These are phyloP conservation scores for Populus simonii DNA, from an alignment of 345 rosid genomes.

Conservation along the genomic window DNA sequence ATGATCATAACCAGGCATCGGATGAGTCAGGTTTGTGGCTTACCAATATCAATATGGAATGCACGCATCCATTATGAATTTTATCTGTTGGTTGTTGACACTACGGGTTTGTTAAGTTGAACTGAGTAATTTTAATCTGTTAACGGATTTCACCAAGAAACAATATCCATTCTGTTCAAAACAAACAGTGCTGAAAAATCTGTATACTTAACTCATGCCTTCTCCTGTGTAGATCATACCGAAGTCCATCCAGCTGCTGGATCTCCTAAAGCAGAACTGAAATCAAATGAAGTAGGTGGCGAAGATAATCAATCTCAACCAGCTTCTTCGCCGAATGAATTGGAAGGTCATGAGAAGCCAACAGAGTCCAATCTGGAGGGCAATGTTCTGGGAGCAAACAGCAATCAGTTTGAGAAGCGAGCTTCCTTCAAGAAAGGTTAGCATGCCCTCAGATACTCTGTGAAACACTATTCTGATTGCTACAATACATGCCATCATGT, in stretches of 20 bases:
- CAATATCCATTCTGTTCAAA: background rate
- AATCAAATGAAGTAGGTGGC: conserved; percentile 15
- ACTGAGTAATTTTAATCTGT: background rate
- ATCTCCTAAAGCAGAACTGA: conserved; percentile 9
- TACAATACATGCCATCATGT: background rate
- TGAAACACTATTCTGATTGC: background rate
- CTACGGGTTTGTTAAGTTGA: background rate
- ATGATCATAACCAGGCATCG: conserved; percentile 4
- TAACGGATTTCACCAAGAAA: background rate
- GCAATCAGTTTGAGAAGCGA: conserved; percentile 17
- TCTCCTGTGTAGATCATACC: conserved; percentile 18
- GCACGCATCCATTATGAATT: background rate
- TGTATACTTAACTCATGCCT: background rate
- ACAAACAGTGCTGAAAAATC: background rate
- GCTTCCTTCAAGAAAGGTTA: conserved; percentile 32
- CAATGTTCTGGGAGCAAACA: conserved; percentile 5
- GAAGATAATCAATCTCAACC: conserved; percentile 12
- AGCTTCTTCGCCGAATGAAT: conserved; percentile 3
- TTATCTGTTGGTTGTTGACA: background rate
- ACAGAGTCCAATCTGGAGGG: conserved; percentile 4
- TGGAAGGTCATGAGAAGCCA: conserved; percentile 14
- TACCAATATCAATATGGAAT: background rate
- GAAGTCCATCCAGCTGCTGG: conserved; percentile 21
- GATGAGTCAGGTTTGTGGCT: conserved; percentile 15
- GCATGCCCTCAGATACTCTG: background rate